These are phyloP conservation scores for Ganoderma multipileum DNA, from an alignment of 1,284 basidiomycete genomes.

Conservation along the genomic window DNA sequence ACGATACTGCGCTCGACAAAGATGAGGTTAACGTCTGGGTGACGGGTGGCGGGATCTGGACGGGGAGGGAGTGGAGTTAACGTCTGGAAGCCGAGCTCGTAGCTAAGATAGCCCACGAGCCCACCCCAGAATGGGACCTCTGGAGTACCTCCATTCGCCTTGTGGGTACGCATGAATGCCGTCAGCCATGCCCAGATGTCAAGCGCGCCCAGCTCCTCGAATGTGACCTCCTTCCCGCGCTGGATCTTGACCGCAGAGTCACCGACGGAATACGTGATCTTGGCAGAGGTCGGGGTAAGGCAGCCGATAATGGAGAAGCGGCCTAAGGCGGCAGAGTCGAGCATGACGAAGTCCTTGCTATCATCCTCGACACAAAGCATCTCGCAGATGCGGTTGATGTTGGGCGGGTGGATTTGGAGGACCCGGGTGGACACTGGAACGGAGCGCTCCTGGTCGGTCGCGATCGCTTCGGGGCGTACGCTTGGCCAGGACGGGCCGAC, in stretches of 20 bases:
- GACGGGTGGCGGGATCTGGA: slow-evolving; percentile 36
- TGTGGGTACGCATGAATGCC: slow-evolving; percentile 64
- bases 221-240: slow-evolving; percentile 31
- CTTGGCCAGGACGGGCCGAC: slow-evolving; percentile 66
- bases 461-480: slow-evolving; percentile 36
- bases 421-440: slow-evolving; percentile 46
- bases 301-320: slow-evolving; percentile 74
- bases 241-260: slow-evolving; percentile 53
- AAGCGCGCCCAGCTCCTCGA: slow-evolving; percentile 44
- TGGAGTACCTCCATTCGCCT: slow-evolving; percentile 52
- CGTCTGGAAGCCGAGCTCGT: slow-evolving; percentile 73
- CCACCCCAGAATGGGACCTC: slow-evolving; percentile 82
- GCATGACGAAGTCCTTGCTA: slow-evolving; percentile 66
- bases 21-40: slow-evolving; percentile 75
- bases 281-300: slow-evolving; percentile 55
- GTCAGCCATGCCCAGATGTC: slow-evolving; percentile 78
- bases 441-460: slow-evolving; percentile 17
- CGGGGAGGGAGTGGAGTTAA: slow-evolving; percentile 48
- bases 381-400: slow-evolving; percentile 60
- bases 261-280: slow-evolving; percentile 63
- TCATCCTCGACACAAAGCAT: slow-evolving; percentile 64
- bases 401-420: slow-evolving; percentile 50
- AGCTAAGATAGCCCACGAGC: slow-evolving; percentile 73
- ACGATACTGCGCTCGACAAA: slow-evolving; percentile 81
- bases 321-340: slow-evolving; percentile 81